Evolutionary conservation across 2,329 filamentous ascomycete genomes (phyloP).

Genomic region (Fusarium tanahbumbuense): DNA sequence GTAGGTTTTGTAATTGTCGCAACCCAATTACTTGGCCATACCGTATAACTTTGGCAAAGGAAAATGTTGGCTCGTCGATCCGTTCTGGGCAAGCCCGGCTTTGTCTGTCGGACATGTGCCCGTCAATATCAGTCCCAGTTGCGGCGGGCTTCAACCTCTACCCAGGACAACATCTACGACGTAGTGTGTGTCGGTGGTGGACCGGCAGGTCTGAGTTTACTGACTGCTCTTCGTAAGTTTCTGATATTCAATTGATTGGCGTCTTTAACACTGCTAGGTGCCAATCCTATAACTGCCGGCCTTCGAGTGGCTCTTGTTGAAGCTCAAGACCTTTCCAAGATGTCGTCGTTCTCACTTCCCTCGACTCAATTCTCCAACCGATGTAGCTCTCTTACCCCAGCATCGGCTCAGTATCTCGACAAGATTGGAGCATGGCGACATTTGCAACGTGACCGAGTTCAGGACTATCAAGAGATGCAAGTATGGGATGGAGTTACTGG

Average conservation of each 20-base stretch:
- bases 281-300: conserved; percentile 78
- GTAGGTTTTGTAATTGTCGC: conserved; percentile 7
- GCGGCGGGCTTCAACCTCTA: conserved; percentile 57
- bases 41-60: background rate
- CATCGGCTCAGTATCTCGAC: conserved; percentile 84
- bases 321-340: conserved; percentile 82
- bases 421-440: conserved; percentile 88
- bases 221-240: conserved; percentile 76
- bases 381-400: conserved; percentile 92
- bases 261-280: conserved; percentile 62
- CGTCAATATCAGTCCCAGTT: conserved; percentile 52
- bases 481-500: conserved; percentile 96
- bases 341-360: conserved; percentile 73
- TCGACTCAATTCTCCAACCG: conserved; percentile 85
- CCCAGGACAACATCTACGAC: conserved; percentile 82
- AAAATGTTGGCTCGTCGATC: conserved; percentile 47
- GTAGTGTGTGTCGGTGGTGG: conserved; percentile 92
- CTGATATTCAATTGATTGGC: background rate
- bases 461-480: conserved; percentile 95
- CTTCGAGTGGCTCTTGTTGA: conserved; percentile 91
- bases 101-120: conserved; percentile 62
- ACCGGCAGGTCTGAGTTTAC: conserved; percentile 85
- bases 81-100: conserved; percentile 47
- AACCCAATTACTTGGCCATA: conserved; percentile 1
- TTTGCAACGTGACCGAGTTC: conserved; percentile 77